Percentiles rank a stretch among this genome's conserved stretches.
These are phyloP conservation scores for Sphaerulina vaccinii DNA, from an alignment of 2,329 filamentous ascomycete species.

Conservation along the genomic window DNA sequence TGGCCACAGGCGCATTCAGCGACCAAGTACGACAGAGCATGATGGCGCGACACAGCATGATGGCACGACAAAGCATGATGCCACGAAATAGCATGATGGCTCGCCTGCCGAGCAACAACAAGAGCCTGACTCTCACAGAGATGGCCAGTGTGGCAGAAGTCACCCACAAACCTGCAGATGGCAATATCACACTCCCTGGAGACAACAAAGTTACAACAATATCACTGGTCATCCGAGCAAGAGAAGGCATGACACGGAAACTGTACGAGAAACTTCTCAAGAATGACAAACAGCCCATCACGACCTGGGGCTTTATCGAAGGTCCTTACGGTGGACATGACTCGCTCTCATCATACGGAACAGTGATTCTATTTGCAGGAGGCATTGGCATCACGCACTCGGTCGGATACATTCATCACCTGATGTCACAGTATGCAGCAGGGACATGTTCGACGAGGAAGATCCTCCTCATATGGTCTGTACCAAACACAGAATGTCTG, in stretches of 20 bases:
- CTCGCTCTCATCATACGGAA: conserved; percentile 71
- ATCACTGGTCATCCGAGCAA: conserved; percentile 70
- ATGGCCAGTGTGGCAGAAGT: conserved; percentile 22
- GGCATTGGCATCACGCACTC: conserved; percentile 80
- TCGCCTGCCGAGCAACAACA: conserved; percentile 10
- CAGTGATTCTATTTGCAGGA: conserved; percentile 74
- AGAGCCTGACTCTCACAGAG: conserved; percentile 15
- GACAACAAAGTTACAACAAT: conserved; percentile 49
- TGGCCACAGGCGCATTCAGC: conserved; percentile 7
- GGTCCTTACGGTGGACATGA: conserved; percentile 75
- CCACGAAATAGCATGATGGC: conserved; percentile 9
- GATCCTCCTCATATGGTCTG: conserved; percentile 74
- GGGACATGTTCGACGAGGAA: conserved; percentile 70
- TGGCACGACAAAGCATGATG: conserved; percentile 15
- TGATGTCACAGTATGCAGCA: conserved; percentile 66
- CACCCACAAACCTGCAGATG: conserved; percentile 18
- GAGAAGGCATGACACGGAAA: conserved; percentile 70
- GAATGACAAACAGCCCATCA: conserved; percentile 60
- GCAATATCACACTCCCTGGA: conserved; percentile 28
- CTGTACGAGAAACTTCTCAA: conserved; percentile 67
- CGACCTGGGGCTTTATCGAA: conserved; percentile 67
- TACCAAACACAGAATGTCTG: conserved; percentile 67
- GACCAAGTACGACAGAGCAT: conserved; percentile 15
- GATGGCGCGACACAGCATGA: conserved; percentile 15
- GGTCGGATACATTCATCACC: conserved; percentile 70